phyloP scores from a whole-genome alignment of 331 rosid genomes.

The Acacia concinna region DNA sequence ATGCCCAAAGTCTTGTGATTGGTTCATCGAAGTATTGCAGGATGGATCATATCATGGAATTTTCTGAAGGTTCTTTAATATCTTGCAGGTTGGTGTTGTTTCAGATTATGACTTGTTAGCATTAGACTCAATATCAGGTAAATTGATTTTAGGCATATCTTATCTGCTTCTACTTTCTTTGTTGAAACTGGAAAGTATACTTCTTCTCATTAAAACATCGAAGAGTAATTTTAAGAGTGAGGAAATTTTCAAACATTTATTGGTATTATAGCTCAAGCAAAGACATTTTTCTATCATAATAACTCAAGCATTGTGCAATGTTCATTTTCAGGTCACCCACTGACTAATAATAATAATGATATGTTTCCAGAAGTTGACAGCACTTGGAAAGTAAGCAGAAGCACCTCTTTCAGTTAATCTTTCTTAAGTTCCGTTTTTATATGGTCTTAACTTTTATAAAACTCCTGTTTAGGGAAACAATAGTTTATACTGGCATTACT shows the following conservation, averaged over 20 bases:
- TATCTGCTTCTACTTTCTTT: neutral
- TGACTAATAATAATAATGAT: conserved; percentile 44
- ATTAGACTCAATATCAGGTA: conserved; percentile 74
- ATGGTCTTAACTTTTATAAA: neutral
- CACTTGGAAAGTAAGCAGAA: conserved; percentile 63
- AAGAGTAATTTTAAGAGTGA: neutral
- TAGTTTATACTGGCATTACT: neutral
- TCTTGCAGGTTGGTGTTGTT: conserved; percentile 74
- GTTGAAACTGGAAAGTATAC: conserved; percentile 1
- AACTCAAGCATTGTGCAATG: conserved; percentile 1
- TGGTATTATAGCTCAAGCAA: neutral
- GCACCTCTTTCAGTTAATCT: neutral
- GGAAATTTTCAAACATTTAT: neutral
- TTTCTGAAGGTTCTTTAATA: conserved; percentile 13
- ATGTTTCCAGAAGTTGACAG: conserved; percentile 76
- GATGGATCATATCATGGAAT: conserved; percentile 8
- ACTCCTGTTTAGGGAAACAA: neutral
- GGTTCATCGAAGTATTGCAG: neutral
- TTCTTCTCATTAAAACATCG: neutral
- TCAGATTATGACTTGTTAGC: conserved; percentile 84
- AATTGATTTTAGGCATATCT: neutral
- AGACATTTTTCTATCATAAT: neutral
- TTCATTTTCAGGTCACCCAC: conserved; percentile 51
- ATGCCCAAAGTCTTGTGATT: neutral
- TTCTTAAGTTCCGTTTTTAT: neutral